phyloP scores from a whole-genome alignment of 1,284 basidiomycete genomes.

The Ganoderma multipileum region DNA sequence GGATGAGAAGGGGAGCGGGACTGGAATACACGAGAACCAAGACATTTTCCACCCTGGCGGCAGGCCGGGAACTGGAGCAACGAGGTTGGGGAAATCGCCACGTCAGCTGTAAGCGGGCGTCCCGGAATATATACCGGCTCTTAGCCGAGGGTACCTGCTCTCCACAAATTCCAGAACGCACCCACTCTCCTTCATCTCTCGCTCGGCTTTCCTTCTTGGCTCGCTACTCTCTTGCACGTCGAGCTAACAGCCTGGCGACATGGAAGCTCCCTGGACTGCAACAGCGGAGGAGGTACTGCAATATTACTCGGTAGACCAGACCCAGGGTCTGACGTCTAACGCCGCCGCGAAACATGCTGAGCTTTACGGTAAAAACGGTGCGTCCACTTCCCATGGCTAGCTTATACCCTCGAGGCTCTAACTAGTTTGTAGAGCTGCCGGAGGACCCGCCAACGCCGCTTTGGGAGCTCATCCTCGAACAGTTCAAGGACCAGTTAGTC shows the following conservation, averaged over 20 bases:
- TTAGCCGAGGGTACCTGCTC: conserved; percentile 24
- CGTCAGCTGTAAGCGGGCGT: conserved; percentile 27
- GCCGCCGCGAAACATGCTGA: conserved; percentile 77
- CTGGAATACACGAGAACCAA: conserved; percentile 12
- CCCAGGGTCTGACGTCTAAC: conserved; percentile 61
- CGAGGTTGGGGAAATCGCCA: conserved; percentile 26
- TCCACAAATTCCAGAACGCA: conserved; percentile 15
- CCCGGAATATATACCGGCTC: conserved; percentile 26
- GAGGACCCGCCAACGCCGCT: conserved; percentile 91
- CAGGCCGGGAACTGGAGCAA: conserved; percentile 20
- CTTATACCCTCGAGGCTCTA: conserved; percentile 4
- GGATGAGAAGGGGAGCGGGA: background rate
- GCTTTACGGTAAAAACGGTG: conserved; percentile 88
- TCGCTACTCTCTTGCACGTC: conserved; percentile 17
- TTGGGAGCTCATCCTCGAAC: conserved; percentile 94
- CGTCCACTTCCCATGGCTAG: conserved; percentile 33
- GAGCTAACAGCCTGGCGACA: conserved; percentile 37
- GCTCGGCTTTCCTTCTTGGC: conserved; percentile 16
- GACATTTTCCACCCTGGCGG: conserved; percentile 17
- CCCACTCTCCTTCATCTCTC: conserved; percentile 13
- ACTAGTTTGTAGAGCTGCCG: conserved; percentile 70
- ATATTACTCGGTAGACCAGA: conserved; percentile 67
- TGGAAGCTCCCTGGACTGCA: conserved; percentile 79
- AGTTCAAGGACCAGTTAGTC: conserved; percentile 97
- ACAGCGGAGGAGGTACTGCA: conserved; percentile 67